These are phyloP conservation scores for Trichocomaceae sp. DNA, from an alignment of 2,329 filamentous ascomycete genomes.

Conservation along the genomic window DNA sequence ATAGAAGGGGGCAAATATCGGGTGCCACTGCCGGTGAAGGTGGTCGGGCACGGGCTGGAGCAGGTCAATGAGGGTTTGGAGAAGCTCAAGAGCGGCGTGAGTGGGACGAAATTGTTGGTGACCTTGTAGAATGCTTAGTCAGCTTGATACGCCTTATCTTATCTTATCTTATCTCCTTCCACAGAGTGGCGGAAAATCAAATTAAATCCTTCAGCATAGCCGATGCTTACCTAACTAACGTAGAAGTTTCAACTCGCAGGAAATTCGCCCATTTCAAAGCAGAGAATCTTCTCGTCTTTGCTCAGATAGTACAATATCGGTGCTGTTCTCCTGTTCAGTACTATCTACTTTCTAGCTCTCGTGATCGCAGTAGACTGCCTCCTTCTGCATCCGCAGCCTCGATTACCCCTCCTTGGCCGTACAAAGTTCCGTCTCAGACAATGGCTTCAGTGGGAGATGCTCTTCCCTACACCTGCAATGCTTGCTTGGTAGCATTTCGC, in stretches of 20 bases:
- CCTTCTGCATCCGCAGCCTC: background rate
- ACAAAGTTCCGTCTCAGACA: slow-evolving; percentile 25
- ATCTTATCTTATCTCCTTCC: slow-evolving; percentile 8
- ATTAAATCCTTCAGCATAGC: background rate
- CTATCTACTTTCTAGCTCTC: background rate
- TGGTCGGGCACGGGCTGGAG: slow-evolving; percentile 23
- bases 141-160: background rate
- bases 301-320: background rate
- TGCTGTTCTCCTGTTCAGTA: background rate
- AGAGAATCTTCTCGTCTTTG: background rate
- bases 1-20: slow-evolving; percentile 22
- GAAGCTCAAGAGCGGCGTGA: slow-evolving; percentile 25
- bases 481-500: slow-evolving; percentile 93
- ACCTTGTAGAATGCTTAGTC: slow-evolving; percentile 22
- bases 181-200: slow-evolving; percentile 22
- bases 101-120: slow-evolving; percentile 26
- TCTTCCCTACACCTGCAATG: slow-evolving; percentile 96
- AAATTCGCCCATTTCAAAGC: slow-evolving; percentile 21
- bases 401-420: slow-evolving; percentile 5
- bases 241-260: background rate
- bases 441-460: slow-evolving; percentile 29
- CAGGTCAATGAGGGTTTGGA: slow-evolving; percentile 17
- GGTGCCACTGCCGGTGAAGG: slow-evolving; percentile 22
- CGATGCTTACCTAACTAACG: slow-evolving; percentile 7
- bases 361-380: background rate